phyloP scores from a whole-genome alignment of 1,139 yeast species.

The Saccharomyces hybrid region DNA sequence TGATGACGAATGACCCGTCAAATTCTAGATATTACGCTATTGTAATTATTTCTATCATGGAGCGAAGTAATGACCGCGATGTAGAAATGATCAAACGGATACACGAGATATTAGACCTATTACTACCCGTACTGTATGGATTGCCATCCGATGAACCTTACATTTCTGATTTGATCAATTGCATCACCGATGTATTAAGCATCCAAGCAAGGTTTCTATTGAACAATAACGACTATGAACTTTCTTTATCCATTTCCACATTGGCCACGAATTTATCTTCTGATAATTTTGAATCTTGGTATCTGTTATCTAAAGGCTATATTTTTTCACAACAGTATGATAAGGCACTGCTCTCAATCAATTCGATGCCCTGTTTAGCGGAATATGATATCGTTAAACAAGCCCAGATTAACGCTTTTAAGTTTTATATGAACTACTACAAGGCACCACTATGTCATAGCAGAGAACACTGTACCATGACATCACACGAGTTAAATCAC shows the following conservation, averaged over 20 bases:
- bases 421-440: background rate
- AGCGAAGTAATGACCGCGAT: conserved; percentile 47
- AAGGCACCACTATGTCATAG: background rate
- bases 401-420: conserved; percentile 2
- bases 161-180: background rate
- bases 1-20: conserved; percentile 42
- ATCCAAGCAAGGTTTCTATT: conserved; percentile 71
- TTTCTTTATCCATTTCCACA: conserved; percentile 68
- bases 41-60: conserved; percentile 34
- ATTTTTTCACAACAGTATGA: conserved; percentile 63
- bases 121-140: background rate
- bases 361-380: conserved; percentile 63
- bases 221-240: conserved; percentile 54
- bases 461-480: background rate
- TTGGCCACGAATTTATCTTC: conserved; percentile 78
- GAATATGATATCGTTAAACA: conserved; percentile 13
- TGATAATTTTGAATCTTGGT: conserved; percentile 81
- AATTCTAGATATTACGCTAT: conserved; percentile 48
- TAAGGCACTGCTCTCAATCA: conserved; percentile 72
- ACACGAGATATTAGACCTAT: conserved; percentile 42
- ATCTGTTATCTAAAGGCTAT: conserved; percentile 62
- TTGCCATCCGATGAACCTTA: background rate
- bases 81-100: conserved; percentile 59
- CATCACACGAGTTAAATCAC: background rate
- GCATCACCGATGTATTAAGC: conserved; percentile 31